Base-by-base conservation (phyloP, 169 alveolate genomes). In the Babesia ovis region DNA sequence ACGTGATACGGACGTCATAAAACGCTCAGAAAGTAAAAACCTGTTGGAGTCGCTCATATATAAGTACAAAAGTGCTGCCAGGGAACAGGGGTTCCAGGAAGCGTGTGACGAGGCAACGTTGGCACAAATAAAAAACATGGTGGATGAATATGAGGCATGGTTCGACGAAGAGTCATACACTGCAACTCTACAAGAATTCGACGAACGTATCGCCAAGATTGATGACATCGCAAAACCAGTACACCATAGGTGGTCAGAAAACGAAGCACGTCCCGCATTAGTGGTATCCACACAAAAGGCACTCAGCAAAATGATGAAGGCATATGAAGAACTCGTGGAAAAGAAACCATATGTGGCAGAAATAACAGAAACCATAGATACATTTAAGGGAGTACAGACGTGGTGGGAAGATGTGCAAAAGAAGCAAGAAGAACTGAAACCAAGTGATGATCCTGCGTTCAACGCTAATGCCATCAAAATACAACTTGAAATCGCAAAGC, bases 401-500 rank as follows among this genome's bases (percentile, higher is more conserved):
- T 77, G 86, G 86, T 77, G 86, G 86, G 75, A 77, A n/a, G 66
- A 66, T 32, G 81, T 48, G 18, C 70, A 55, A 29, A 27, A 69
- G 73, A 48, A 77, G 4, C 86, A 77, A 45, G 86, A 66, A 18
- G 50, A 20, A 23, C 53, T 34, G 54, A 69, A 59, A 29, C 81
- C 71, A 18, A 22, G 23, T 43, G 69, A 68, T 68, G 86, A 77
- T 22, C 79, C 79, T 31, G 71, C 53, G 50, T 77, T 68, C 48
- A 67, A 46, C 59, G 62, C 59, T 2, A 45, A 35, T 27, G 9
- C 31, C 22, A 48, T 77, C 56, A 77, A 77, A 54, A 11, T 61
- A 6, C 58, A 68, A 22, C 8, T 66, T 0, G 81, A 68, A 32
- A 27, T 68, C 27, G 66, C 75, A 16, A 23, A 29, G n/a, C 55